A percentile compares a stretch with the other conserved stretches of the same genome.
These are phyloP conservation scores for Claviceps lovelessii DNA, from an alignment of 2,329 filamentous ascomycete genomes.

Conservation along the genomic window DNA sequence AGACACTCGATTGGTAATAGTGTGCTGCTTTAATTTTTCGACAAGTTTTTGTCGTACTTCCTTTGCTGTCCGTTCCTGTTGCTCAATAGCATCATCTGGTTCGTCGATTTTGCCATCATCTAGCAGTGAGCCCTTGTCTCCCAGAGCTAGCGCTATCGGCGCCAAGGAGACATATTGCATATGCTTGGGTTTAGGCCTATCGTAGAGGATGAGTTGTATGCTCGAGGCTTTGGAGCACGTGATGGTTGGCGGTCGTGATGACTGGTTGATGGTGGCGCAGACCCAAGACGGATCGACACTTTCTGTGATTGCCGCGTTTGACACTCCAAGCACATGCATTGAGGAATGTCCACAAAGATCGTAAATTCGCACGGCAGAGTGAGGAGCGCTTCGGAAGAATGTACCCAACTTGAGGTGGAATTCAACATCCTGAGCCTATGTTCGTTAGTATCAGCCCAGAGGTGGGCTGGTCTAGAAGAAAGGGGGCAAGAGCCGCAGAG, in stretches of 20 bases:
- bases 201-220: constrained; percentile 79
- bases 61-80: constrained; percentile 42
- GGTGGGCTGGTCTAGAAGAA: neutral
- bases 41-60: constrained; percentile 53
- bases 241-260: constrained; percentile 50
- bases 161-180: constrained; percentile 96
- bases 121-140: constrained; percentile 45
- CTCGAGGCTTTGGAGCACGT: constrained; percentile 57
- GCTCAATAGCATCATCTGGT: constrained; percentile 60
- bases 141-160: constrained; percentile 77
- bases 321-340: constrained; percentile 73
- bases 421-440: constrained; percentile 63
- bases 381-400: constrained; percentile 67
- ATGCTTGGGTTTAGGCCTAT: constrained; percentile 65
- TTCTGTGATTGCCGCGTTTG: constrained; percentile 46
- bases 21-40: constrained; percentile 79
- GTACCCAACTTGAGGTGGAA: constrained; percentile 73
- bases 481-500: neutral
- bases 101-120: constrained; percentile 24
- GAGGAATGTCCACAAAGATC: constrained; percentile 69
- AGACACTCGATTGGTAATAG: constrained; percentile 59
- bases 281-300: constrained; percentile 54
- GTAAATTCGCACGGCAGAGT: constrained; percentile 68
- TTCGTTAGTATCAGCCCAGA: neutral
- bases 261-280: constrained; percentile 40